These are phyloP conservation scores for Russula sp. DNA, from an alignment of 768 basidiomycete genomes.

Conservation along the genomic window DNA sequence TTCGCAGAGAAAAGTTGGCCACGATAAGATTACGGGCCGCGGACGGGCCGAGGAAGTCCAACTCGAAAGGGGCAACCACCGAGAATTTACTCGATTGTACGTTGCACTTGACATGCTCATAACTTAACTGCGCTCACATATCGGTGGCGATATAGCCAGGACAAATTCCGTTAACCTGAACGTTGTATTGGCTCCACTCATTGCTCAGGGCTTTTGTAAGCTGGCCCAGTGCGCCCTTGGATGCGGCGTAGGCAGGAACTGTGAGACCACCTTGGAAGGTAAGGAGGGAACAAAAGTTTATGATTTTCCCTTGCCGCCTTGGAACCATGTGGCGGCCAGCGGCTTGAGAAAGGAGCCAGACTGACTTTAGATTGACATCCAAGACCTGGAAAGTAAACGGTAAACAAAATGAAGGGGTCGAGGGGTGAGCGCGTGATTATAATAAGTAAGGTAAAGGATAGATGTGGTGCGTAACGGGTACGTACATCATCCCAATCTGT, in stretches of 20 bases:
- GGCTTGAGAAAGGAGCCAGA: conserved; percentile 80
- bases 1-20: not conserved
- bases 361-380: conserved; percentile 83
- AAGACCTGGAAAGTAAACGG: conserved; percentile 54
- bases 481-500: conserved; percentile 70
- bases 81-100: conserved; percentile 14
- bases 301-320: conserved; percentile 65
- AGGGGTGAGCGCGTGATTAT: conserved; percentile 13
- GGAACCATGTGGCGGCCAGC: conserved; percentile 90
- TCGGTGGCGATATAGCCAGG: conserved; percentile 90
- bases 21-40: conserved; percentile 30
- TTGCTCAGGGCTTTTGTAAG: conserved; percentile 89
- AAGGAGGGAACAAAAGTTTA: conserved; percentile 49
- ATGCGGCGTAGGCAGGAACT: conserved; percentile 87
- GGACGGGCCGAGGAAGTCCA: conserved; percentile 24
- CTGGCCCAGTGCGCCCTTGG: conserved; percentile 84
- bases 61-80: no score
- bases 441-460: conserved; percentile 17
- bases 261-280: conserved; percentile 56
- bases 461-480: conserved; percentile 27
- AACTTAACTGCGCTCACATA: conserved; percentile 51
- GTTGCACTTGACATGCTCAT: no score
- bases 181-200: conserved; percentile 86
- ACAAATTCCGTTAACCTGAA: conserved; percentile 85
- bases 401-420: conserved; percentile 21